Evolutionary conservation across 2,329 filamentous ascomycete genomes (phyloP), one percentile per base, ranked within the genome.

Genomic region (Graphiopsis chlorocephala): DNA sequence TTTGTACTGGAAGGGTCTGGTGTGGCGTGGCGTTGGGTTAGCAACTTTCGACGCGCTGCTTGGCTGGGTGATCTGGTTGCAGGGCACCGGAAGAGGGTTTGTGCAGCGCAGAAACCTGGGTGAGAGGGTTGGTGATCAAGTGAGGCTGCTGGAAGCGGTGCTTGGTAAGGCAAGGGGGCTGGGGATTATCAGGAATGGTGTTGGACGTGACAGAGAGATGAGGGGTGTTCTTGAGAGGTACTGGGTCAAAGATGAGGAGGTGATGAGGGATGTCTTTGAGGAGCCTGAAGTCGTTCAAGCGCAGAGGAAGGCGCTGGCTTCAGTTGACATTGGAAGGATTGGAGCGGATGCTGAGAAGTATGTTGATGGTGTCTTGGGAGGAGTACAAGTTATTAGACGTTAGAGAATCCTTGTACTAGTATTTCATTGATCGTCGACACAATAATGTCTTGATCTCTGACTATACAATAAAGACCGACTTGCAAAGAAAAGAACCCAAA

Each of bases 11-110:
- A 83, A 82, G 28, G 78, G 89, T 68, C 85, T 88, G 1, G 78
- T 86, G 1, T 80, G 85, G 61, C 88, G 95, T 2, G 84, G 85
- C 31, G 70, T 91, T 15, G 59, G 60, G 48, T 12, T 55, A 11
- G 88, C 88, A 0, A 69, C 81, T 0, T 82, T 92, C 25, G 89
- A 98, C 73, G 82, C 77, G 0, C 64, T 82, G 0, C 77, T 95
- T 0, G 91, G 87, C 0, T 83, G 80, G 61, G 76, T 90, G 4
- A 80, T 97, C 42, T 97, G 89, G 79, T 82, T 95, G 4, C 88
- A 90, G 2, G 86, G 87, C 17, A 97, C 95, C 4, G 90, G 93
- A 73, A 88, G 93, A 23, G 89, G 90, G 65, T 91, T 96, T 69
- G 85, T 87, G 25, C 80, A 82, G 55, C 85, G 88, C 15, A 84